Percentiles rank a stretch among this genome's conserved stretches.
These are phyloP conservation scores for Nematocida displodere DNA, from an alignment of 371 early-diverging fungal genomes.

Conservation along the genomic window DNA sequence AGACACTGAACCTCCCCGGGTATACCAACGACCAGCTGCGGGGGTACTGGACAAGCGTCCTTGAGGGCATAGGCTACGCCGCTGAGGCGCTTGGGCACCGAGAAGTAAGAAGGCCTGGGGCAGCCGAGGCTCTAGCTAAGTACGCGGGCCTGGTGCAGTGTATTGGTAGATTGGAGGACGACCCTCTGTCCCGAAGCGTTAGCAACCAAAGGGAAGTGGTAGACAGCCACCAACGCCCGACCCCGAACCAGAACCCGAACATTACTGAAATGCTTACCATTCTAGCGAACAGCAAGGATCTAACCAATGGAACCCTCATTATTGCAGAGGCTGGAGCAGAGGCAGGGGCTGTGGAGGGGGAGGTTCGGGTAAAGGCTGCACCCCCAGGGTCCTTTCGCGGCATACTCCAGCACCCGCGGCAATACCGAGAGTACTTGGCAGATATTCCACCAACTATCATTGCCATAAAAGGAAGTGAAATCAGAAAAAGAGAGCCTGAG, in stretches of 20 bases:
- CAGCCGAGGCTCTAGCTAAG: neutral
- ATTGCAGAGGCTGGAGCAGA: neutral
- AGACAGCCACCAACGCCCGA: too few species aligned
- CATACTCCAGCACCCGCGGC: too few species aligned
- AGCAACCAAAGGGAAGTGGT: too few species aligned
- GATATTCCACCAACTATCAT: too few species aligned
- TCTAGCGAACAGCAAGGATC: conserved; percentile 34
- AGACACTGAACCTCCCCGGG: neutral
- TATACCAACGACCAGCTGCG: neutral
- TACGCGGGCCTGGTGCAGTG: neutral
- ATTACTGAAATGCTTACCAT: conserved; percentile 19
- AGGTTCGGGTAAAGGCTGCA: too few species aligned
- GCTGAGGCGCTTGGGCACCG: neutral
- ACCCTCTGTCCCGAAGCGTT: conserved; percentile 13
- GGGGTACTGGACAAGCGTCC: conserved; percentile 20
- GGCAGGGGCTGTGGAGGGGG: too few species aligned
- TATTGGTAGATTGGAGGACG: conserved; percentile 1
- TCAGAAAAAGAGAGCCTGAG: neutral
- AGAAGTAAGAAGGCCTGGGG: neutral
- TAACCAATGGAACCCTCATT: conserved; percentile 16
- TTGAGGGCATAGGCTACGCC: conserved; percentile 4
- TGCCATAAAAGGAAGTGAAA: neutral
- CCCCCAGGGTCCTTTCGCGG: too few species aligned
- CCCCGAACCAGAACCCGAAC: neutral
- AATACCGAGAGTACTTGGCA: too few species aligned